Evolutionary conservation across 345 rosid genomes (phyloP).

Genomic region (Melastoma malabathricum): DNA sequence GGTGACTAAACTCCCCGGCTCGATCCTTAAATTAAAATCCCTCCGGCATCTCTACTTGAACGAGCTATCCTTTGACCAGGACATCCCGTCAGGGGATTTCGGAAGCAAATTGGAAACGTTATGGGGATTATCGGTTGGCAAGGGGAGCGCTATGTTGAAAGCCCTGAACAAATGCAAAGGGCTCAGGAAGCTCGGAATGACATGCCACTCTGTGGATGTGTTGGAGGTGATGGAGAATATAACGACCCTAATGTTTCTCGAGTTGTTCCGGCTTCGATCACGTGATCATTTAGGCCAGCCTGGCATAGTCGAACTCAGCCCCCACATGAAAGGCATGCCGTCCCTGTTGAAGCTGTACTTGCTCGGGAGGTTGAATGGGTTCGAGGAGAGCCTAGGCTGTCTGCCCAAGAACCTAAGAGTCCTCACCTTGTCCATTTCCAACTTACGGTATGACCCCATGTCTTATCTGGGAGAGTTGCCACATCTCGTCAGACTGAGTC

Average conservation of each 20-base stretch:
- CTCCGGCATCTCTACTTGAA: constrained; percentile 19
- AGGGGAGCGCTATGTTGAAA: not conserved
- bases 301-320: constrained; percentile 5
- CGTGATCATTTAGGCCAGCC: constrained; percentile 12
- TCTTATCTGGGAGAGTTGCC: not conserved
- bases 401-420: constrained; percentile 13
- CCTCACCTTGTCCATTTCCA: constrained; percentile 20
- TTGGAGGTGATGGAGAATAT: constrained; percentile 4
- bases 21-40: constrained; percentile 10
- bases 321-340: not conserved
- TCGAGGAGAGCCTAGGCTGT: fast-evolving
- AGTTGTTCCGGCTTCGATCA: constrained; percentile 19
- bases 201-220: constrained; percentile 9
- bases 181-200: constrained; percentile 21
- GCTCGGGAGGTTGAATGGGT: constrained; percentile 11
- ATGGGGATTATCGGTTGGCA: constrained; percentile 14
- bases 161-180: not conserved
- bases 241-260: not conserved
- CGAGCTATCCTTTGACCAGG: constrained; percentile 2
- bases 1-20: constrained; percentile 11
- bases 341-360: constrained; percentile 19
- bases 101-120: constrained; percentile 10
- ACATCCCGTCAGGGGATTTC: not conserved
- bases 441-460: constrained; percentile 12
- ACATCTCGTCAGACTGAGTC: constrained; percentile 17